Evolutionary conservation across 2,329 filamentous ascomycete genomes (phyloP), one percentile per base, ranked within the genome.

Genomic region (Chrysoporthe cubensis): DNA sequence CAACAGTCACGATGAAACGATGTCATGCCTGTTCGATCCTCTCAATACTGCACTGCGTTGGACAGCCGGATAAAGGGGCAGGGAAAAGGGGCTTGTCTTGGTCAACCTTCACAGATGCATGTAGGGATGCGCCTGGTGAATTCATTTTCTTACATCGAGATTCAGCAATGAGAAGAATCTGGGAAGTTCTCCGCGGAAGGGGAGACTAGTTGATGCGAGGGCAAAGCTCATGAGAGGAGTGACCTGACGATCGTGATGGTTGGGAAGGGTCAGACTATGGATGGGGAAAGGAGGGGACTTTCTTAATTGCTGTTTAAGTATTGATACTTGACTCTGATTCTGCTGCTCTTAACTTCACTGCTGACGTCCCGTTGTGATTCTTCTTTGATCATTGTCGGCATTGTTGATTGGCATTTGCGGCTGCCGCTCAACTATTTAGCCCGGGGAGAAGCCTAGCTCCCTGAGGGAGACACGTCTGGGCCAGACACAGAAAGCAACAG

Each of bases 121-220:
- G 26, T 48, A 52, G 44, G 43, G 37, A 57, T 52, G 64, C 58
- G 59, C 59, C 58, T 65, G 52, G 65, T n/a, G 46, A 48, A 62
- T 40, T 34, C 37, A 56, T 57, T 61, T 69, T 59, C 43, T 46
- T 67, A 67, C 52, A 69, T 64, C 62, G 43, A 63, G 68, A 21
- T 18, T 67, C 62, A 65, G 62, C 65, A 65, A 65, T 58, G 18
- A 59, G 46, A 62, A n/a, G 46, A 37, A 32, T 13, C 46, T n/a
- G 14, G 37, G 8, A 50, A 64, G 42, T 42, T 48, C 57, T 62
- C 58, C 46, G 43, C 43, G 14, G 43, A 3, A 48, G 18, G 42
- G 65, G 44, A 58, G n/a, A 42, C 40, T 44, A 60, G 42, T 65
- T 57, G 48, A 65, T 60, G 50, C 37, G n/a, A 62, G 68, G 62